Base-by-base conservation (phyloP, 306 rosid genomes). In the Malus sieversii region DNA sequence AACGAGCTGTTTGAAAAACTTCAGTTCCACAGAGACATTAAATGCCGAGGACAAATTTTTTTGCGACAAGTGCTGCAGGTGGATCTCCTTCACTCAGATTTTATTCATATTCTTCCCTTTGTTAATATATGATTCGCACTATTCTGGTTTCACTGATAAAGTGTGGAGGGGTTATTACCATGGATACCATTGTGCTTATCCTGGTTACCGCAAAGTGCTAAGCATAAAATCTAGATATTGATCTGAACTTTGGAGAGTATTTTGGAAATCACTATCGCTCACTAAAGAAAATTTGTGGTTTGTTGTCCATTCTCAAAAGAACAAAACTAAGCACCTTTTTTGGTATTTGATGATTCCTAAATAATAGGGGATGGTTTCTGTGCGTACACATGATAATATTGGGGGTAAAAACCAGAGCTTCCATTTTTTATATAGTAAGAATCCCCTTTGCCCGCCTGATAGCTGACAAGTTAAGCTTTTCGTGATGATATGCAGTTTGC, bases 31-130 rank as follows among this genome's bases (percentile, higher is more conserved):
- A 1, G 99, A 96, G 84, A 96, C 96, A 5, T 78, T 96, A 92
- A 92, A 96, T 74, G 99, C 99, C 0, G 98, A 96, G 83, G 99
- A 96, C 88, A 96, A 96, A 46, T 96, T 96, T 72, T 96, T 96
- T 85, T 96, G 99, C 42, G 99, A 96, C 88, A 96, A 96, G 84
- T 96, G 99, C 87, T 92, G 98, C 97, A 96, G 99, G 99, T 96
- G 81, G 83, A 77, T 78, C 44, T 66, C 35, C 52, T 75, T 73
- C 71, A 45, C 51, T 57, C 44, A 30, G 55, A 40, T 59, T 18
- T 52, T 0, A 63, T 13, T 64, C 77, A 51, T 62, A n/a, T 20
- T 13, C 70, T 77, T 67, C 19, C 52, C 45, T 51, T 71, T 10
- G 30, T 42, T 25, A 14, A 46, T 72, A 19, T 48, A 18, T 53